These are phyloP conservation scores for Silene noctiflora DNA, from an alignment of 179 eudicot genomes.

Conservation along the genomic window DNA sequence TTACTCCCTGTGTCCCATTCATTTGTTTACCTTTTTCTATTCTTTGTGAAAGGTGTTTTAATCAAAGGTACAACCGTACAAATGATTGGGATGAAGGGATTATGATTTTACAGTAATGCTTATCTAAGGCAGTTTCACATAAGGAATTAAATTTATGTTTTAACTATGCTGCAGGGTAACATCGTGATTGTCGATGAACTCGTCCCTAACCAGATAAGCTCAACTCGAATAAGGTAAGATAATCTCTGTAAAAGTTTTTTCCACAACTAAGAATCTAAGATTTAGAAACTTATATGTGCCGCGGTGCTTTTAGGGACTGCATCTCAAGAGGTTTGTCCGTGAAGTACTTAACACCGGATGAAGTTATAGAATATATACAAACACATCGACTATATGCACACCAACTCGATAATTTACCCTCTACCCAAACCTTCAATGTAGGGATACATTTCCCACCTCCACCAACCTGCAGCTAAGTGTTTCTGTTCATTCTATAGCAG, in stretches of 20 bases:
- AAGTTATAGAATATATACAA: slow-evolving; percentile 64
- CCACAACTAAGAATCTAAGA: neutral
- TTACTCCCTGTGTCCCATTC: too few relatives aligned
- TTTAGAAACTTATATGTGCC: slow-evolving; percentile 15
- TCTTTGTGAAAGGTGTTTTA: too few relatives aligned
- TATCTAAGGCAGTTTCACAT: neutral
- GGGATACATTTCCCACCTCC: neutral
- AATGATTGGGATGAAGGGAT: too few relatives aligned
- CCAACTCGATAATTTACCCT: slow-evolving; percentile 11
- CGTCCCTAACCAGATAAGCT: slow-evolving; percentile 80
- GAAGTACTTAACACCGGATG: slow-evolving; percentile 74
- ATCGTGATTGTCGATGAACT: slow-evolving; percentile 79
- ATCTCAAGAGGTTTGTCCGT: slow-evolving; percentile 66
- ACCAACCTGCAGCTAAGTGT: neutral
- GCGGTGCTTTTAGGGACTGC: slow-evolving; percentile 49
- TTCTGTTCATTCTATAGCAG: neutral
- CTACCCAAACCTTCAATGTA: neutral
- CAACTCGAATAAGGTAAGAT: slow-evolving; percentile 74
- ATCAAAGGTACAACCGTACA: too few relatives aligned
- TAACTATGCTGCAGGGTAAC: slow-evolving; percentile 44
- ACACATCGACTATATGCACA: slow-evolving; percentile 46
- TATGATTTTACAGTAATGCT: too few relatives aligned
- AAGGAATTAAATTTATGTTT: too few relatives aligned
- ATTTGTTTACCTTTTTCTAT: too few relatives aligned
- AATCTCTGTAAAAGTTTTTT: neutral